Evolutionary conservation across 768 basidiomycete species (phyloP), one percentile per base, ranked within the genome.

Genomic region (Tubosaeta sp.): DNA sequence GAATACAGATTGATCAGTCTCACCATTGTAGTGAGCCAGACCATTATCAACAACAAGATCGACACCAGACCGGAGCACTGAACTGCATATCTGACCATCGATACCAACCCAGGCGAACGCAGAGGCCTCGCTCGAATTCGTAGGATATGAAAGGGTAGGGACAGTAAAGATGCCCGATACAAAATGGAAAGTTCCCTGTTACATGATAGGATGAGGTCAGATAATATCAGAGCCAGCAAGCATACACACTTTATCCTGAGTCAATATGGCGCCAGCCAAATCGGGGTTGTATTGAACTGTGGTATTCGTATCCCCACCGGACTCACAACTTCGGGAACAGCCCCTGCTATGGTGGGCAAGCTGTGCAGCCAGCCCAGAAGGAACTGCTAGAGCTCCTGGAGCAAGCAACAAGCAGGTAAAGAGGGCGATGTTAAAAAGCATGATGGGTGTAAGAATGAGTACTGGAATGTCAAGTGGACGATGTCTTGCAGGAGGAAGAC

Each of bases 41-140:
- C 31, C 22, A 2, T 22, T 26, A 7, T 14, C 3, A 26, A 55
- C 46, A 2, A 22, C 34, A 9, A 48, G 35, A 27, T 43, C 49
- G 10, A 55, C 6, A 38, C 54, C 54, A 6, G 49, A 38, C 49
- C 47, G 46, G 25, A 55, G 46, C 31, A 44, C 39, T 9, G 33
- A 8, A 4, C 9, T 4, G 22, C 54, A 54, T 13, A 38, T 22
- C 22, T 22, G 11, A 14, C 54, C 46, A 16, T 51, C 54, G n/a
- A 55, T 51, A 9, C 54, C 54, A 35, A 55, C 54, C 54, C 54
- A 55, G 12, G 14, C 41, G 22, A 46, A 13, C 7, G 50, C 54
- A 25, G 22, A 22, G 25, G 8, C 41, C 22, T 22, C 2, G 14
- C 5, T 42, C 19, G 25, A 9, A 38, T 22, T 22, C 22, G 22